phyloP scores from a whole-genome alignment of 202 grass and related monocot species.

The Digitaria exilis region DNA sequence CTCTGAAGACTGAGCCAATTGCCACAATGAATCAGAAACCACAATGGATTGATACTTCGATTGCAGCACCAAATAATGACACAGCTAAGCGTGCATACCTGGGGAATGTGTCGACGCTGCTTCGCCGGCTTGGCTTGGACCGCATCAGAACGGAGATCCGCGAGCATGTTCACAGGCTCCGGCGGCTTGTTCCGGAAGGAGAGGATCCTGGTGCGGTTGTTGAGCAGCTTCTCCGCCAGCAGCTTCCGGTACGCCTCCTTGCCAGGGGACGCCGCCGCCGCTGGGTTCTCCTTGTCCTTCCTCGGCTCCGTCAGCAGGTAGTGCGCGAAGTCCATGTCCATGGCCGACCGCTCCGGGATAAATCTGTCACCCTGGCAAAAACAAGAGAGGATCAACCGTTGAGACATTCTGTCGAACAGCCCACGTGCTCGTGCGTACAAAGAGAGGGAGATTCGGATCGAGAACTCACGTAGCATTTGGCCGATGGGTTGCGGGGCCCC shows the following conservation, averaged over 20 bases:
- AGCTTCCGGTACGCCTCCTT: constrained; percentile 84
- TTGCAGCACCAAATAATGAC: neutral
- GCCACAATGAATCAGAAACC: constrained; percentile 25
- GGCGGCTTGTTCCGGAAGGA: constrained; percentile 84
- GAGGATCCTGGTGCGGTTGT: constrained; percentile 79
- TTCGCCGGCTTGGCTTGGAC: constrained; percentile 58
- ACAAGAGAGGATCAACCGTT: neutral
- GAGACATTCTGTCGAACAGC: constrained; percentile 35
- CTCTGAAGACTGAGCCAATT: constrained; percentile 57
- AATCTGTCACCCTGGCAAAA: constrained; percentile 92
- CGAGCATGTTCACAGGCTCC: constrained; percentile 35
- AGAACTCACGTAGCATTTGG: constrained; percentile 69
- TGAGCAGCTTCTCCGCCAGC: constrained; percentile 83
- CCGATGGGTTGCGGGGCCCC: constrained; percentile 48
- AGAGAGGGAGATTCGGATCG: neutral
- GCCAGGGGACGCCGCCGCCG: constrained; percentile 46
- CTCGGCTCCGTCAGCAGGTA: constrained; percentile 80
- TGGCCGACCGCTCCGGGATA: constrained; percentile 77
- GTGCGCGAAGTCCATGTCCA: constrained; percentile 91
- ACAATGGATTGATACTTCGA: neutral
- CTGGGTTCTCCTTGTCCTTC: constrained; percentile 86
- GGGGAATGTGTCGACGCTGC: constrained; percentile 69
- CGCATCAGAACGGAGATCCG: constrained; percentile 36
- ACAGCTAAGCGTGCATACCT: constrained; percentile 25
- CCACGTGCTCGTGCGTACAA: neutral